Percentiles rank a stretch among this genome's conserved stretches.
These are phyloP conservation scores for Hericium alpestre DNA, from an alignment of 768 basidiomycete genomes.

Conservation along the genomic window DNA sequence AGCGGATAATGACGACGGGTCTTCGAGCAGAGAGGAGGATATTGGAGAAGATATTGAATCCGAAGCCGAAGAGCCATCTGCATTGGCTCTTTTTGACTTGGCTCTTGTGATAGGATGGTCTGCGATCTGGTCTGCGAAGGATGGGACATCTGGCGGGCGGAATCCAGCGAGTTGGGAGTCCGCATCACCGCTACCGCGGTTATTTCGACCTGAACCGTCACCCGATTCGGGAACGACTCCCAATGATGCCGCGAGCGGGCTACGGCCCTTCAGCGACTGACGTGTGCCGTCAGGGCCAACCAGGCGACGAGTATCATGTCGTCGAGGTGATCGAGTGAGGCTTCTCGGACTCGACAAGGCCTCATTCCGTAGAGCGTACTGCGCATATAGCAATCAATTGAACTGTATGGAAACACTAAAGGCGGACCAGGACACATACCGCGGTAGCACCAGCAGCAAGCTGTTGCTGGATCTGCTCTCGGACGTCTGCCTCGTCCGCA, in stretches of 20 bases:
- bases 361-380: constrained; percentile 56
- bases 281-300: constrained; percentile 28
- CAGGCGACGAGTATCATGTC: constrained; percentile 26
- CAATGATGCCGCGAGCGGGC: constrained; percentile 31
- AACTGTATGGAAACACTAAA: background rate
- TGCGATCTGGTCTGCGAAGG: constrained; percentile 25
- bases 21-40: constrained; percentile 32
- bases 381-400: constrained; percentile 2
- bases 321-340: constrained; percentile 57
- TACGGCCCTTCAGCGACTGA: constrained; percentile 27
- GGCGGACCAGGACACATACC: constrained; percentile 32
- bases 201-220: constrained; percentile 17
- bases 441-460: constrained; percentile 64
- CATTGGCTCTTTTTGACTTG: constrained; percentile 36
- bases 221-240: constrained; percentile 34
- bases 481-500: constrained; percentile 73
- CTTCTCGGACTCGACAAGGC: constrained; percentile 57
- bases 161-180: no score
- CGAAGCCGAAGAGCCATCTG: constrained; percentile 24
- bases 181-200: no score
- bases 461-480: constrained; percentile 82
- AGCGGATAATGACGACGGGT: constrained; percentile 17
- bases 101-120: constrained; percentile 44
- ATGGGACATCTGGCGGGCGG: constrained; percentile 17
- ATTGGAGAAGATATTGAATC: constrained; percentile 36